Evolutionary conservation across 129 eudicot species (phyloP).

Genomic region (Artemisia tridentata): DNA sequence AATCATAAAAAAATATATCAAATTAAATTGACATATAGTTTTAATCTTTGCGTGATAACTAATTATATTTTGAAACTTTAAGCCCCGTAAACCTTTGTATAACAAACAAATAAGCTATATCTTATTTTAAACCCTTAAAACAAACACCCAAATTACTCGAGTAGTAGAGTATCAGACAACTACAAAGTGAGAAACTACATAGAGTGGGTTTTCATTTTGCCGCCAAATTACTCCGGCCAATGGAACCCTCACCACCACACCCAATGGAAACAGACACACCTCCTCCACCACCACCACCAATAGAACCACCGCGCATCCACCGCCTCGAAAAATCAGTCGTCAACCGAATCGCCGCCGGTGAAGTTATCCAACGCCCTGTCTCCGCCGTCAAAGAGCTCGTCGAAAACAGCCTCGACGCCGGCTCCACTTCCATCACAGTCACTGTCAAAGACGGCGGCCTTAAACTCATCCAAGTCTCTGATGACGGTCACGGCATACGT

Average conservation of each 20-base stretch:
- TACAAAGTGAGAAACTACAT: too few species aligned
- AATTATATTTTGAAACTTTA: too few species aligned
- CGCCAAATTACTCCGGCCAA: constrained; percentile 14
- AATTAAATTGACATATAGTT: too few species aligned
- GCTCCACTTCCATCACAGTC: constrained; percentile 63
- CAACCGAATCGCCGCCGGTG: constrained; percentile 97
- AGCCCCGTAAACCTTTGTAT: too few species aligned
- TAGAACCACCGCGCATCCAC: constrained; percentile 64
- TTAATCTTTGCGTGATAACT: too few species aligned
- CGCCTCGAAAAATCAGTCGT: constrained; percentile 86
- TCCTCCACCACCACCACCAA: neutral
- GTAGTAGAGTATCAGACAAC: too few species aligned
- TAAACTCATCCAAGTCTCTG: constrained; percentile 91
- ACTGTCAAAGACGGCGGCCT: constrained; percentile 88
- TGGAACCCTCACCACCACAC: constrained; percentile 16
- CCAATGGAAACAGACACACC: constrained; percentile 40
- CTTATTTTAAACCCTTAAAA: too few species aligned
- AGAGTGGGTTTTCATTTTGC: neutral
- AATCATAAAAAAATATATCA: too few species aligned
- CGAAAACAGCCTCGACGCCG: constrained; percentile 95
- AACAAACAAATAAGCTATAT: too few species aligned
- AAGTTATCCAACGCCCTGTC: constrained; percentile 93
- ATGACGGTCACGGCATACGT: constrained; percentile 92
- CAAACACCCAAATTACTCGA: too few species aligned
- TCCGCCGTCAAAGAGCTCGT: constrained; percentile 94